Evolutionary conservation across 257 asterid genomes (phyloP).

Genomic region (Ballota nigra): DNA sequence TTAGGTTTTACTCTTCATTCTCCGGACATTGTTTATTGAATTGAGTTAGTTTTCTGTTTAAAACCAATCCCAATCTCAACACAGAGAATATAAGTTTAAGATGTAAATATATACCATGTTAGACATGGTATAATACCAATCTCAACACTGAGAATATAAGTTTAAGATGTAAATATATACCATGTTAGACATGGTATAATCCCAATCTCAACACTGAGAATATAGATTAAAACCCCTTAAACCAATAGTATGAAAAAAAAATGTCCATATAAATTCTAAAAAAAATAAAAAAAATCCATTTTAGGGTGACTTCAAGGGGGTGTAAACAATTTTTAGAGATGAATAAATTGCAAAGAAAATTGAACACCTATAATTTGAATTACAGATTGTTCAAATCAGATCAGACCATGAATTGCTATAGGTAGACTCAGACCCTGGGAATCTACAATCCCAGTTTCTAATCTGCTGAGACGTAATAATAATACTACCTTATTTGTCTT

Average conservation of each 20-base stretch:
- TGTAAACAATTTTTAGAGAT: not conserved
- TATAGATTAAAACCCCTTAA: too few species aligned
- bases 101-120: too few species aligned
- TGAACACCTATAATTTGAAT: not conserved
- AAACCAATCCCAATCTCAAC: too few species aligned
- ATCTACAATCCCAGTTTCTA: conserved; percentile 5
- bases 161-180: too few species aligned
- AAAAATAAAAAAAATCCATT: not conserved
- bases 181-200: too few species aligned
- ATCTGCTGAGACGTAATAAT: not conserved
- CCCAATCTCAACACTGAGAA: too few species aligned
- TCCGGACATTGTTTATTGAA: too few species aligned
- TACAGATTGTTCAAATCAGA: conserved; percentile 6
- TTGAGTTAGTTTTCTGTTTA: too few species aligned
- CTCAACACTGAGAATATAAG: too few species aligned
- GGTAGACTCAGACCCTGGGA: not conserved
- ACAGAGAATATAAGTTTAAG: too few species aligned
- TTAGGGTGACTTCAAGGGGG: not conserved
- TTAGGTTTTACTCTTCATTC: too few species aligned
- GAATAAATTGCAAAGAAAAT: not conserved
- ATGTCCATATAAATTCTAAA: not conserved
- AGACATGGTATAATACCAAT: too few species aligned
- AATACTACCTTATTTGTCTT: not conserved
- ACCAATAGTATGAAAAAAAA: not conserved
- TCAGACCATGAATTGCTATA: conserved; percentile 15